Evolutionary conservation across 2,329 filamentous ascomycete species (phyloP), one percentile per base, ranked within the genome.

Genomic region (Arthrobotrys entomopaga): DNA sequence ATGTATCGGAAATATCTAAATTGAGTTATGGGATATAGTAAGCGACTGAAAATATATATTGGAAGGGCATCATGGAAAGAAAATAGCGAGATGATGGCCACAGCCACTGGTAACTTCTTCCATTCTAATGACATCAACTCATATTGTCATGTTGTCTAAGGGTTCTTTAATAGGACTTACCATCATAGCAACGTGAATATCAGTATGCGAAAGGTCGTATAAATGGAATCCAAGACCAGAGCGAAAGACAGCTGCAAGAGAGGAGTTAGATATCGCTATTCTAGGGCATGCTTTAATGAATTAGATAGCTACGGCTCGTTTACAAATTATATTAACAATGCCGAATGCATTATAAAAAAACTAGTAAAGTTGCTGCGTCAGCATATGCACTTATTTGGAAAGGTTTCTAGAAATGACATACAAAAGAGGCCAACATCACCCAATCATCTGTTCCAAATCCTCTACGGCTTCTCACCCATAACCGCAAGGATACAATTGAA

Each of bases 371-470:
- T n/a, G 5, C n/a, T 29, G 20, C 11, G 20, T 53, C n/a, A 46
- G 20, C n/a, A 19, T 13, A 24, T 11, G 20, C 22, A 13, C 26
- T 15, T 24, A 40, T 10, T 15, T 10, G 10, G 10, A 34, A 6
- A 34, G 16, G 50, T 38, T 10, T 20, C 56, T 2, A 15, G 7
- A 24, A 16, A 54, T 16, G 24, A 52, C 66, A 20, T 46, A 72
- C 66, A 34, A 52, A 65, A 10, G 66, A 34, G 19, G 46, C 52
- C 19, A 65, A 4, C 66, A 71, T 71, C 3, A 58, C 58, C 65
- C 66, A 72, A 54, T 72, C 66, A 24, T 72, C 66, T 34, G 46
- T 59, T 0, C 66, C 66, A 42, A 72, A 72, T 2, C 26, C 19
- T 6, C 50, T 52, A 5, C 53, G 43, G 15, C 66, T 59, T 16